A percentile compares a stretch with the other conserved stretches of the same genome.
Evolutionary conservation across 495 filamentous ascomycete species (phyloP).

Genomic region (Neurospora hispaniola): DNA sequence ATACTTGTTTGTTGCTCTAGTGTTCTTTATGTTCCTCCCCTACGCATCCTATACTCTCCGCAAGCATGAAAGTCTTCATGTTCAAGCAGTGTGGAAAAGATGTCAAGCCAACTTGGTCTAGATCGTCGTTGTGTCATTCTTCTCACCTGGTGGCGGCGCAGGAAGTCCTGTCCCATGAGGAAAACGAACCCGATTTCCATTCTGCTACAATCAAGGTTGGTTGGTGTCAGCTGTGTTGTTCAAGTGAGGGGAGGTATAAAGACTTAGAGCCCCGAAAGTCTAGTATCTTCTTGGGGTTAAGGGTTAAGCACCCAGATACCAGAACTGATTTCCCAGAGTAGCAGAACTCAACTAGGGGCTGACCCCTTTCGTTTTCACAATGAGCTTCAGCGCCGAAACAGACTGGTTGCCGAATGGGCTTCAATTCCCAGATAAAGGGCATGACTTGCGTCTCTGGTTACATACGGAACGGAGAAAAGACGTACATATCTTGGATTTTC

Average conservation of each 20-base stretch:
- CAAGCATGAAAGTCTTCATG: background rate
- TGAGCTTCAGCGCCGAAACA: background rate
- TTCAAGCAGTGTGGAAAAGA: background rate
- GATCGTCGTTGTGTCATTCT: background rate
- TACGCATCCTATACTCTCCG: fast-evolving
- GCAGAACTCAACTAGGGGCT: background rate
- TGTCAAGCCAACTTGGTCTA: background rate
- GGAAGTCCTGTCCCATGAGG: background rate
- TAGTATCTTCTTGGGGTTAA: background rate
- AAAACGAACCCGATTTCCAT: background rate
- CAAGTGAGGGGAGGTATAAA: background rate
- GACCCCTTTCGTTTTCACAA: background rate
- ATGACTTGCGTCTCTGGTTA: background rate
- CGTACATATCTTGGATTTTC: fast-evolving
- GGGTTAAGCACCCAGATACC: background rate
- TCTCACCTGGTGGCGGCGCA: background rate
- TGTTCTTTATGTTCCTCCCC: background rate
- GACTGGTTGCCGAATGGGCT: background rate
- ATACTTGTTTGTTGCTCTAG: background rate
- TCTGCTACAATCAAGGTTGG: background rate
- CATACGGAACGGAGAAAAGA: background rate
- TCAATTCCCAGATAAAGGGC: background rate
- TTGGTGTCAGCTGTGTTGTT: background rate
- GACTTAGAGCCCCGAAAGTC: background rate
- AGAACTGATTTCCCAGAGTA: background rate